Percentiles rank a stretch among this genome's conserved stretches.
Conservation (phyloP, 164 flowering plant genomes). For the Stephania japonica region DNA sequence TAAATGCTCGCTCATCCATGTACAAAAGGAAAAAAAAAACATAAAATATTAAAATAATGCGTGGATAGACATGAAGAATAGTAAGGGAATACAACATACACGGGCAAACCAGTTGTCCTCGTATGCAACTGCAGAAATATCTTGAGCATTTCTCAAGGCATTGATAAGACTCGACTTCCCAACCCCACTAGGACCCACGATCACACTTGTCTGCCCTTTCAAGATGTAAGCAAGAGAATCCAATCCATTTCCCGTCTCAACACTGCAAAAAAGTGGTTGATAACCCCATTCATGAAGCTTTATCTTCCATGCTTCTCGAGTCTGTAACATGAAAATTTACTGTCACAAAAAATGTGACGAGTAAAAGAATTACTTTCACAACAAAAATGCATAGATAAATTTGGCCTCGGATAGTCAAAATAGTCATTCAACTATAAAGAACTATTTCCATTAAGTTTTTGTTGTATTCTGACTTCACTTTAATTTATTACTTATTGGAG, state of each 20-base stretch:
- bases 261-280: slow-evolving; percentile 81
- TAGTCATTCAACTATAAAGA: not conserved
- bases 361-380: not conserved
- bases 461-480: too few relatives aligned
- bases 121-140: slow-evolving; percentile 22
- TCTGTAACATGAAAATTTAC: slow-evolving; percentile 33
- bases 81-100: slow-evolving; percentile 30
- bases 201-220: slow-evolving; percentile 74
- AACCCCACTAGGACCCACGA: slow-evolving; percentile 99
- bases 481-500: too few relatives aligned
- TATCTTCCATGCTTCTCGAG: slow-evolving; percentile 46
- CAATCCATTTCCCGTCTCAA: slow-evolving; percentile 58
- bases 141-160: slow-evolving; percentile 59
- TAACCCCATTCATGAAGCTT: slow-evolving; percentile 86
- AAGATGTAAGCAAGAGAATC: slow-evolving; percentile 48
- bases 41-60: not conserved
- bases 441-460: too few relatives aligned
- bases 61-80: not conserved
- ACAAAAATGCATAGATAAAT: not conserved
- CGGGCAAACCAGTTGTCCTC: slow-evolving; percentile 48
- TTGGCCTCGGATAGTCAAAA: not conserved
- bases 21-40: not conserved
- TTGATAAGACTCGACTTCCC: slow-evolving; percentile 97
- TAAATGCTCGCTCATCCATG: not conserved
- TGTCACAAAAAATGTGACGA: not conserved